Evolutionary conservation across 2,329 filamentous ascomycete species (phyloP).

Genomic region (Aspergillus nomiae): DNA sequence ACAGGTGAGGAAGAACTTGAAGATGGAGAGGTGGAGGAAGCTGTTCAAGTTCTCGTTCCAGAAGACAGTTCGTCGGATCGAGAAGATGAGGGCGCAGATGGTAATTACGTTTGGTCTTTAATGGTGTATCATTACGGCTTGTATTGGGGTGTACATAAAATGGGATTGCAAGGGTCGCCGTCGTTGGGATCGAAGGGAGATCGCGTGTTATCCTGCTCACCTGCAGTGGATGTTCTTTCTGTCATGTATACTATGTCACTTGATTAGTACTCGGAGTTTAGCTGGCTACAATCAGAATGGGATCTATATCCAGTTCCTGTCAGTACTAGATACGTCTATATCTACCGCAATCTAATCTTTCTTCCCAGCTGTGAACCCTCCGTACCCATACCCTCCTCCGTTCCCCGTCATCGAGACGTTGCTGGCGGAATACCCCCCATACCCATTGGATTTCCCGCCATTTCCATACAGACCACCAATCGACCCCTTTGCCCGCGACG

Average conservation of each 20-base stretch:
- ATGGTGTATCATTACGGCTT: background rate
- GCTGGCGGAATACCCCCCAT: slow-evolving; percentile 55
- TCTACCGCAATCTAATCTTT: slow-evolving; percentile 36
- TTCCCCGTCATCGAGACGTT: slow-evolving; percentile 27
- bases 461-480: slow-evolving; percentile 57
- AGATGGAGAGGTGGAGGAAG: slow-evolving; percentile 44
- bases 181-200: background rate
- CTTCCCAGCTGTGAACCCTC: slow-evolving; percentile 43
- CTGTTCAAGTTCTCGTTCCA: slow-evolving; percentile 49
- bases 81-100: slow-evolving; percentile 50
- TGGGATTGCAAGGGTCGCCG: background rate
- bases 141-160: slow-evolving; percentile 3
- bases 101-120: slow-evolving; percentile 28
- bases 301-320: slow-evolving; percentile 8
- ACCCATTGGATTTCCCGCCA: slow-evolving; percentile 56
- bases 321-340: slow-evolving; percentile 9
- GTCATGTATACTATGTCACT: slow-evolving; percentile 19
- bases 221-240: background rate
- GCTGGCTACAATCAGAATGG: slow-evolving; percentile 2
- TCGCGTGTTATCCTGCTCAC: background rate
- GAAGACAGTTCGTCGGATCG: slow-evolving; percentile 43
- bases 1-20: slow-evolving; percentile 43
- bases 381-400: slow-evolving; percentile 36
- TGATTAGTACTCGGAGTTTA: slow-evolving; percentile 2
- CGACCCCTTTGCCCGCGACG: slow-evolving; percentile 47